These are phyloP conservation scores for Fusarium pseudograminearum DNA, from an alignment of 2,329 filamentous ascomycete genomes.

Conservation along the genomic window DNA sequence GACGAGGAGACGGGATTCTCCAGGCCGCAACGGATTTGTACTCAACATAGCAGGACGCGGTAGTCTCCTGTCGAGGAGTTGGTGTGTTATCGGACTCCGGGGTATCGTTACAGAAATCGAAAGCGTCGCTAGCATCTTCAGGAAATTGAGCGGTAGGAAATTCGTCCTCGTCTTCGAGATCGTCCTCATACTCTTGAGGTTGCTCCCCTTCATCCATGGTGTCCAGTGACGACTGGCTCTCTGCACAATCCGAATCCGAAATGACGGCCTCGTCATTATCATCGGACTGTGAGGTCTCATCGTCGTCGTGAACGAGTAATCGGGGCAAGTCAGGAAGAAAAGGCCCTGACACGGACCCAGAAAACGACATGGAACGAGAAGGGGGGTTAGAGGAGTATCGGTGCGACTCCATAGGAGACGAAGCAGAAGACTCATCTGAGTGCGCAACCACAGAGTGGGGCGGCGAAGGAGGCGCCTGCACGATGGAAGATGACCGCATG, in stretches of 20 bases:
- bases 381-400: slow-evolving; percentile 56
- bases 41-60: slow-evolving; percentile 54
- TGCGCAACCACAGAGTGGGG: slow-evolving; percentile 64
- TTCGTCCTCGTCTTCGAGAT: slow-evolving; percentile 52
- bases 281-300: slow-evolving; percentile 61
- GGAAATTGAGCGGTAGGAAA: slow-evolving; percentile 56
- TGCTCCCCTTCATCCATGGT: slow-evolving; percentile 49
- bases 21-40: slow-evolving; percentile 50
- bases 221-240: slow-evolving; percentile 53
- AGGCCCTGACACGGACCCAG: slow-evolving; percentile 61
- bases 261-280: slow-evolving; percentile 59
- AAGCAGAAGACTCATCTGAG: slow-evolving; percentile 57
- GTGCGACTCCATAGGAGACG: slow-evolving; percentile 52
- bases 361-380: slow-evolving; percentile 65
- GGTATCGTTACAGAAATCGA: slow-evolving; percentile 52
- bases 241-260: slow-evolving; percentile 61
- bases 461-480: slow-evolving; percentile 52
- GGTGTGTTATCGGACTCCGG: slow-evolving; percentile 60
- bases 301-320: slow-evolving; percentile 53
- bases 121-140: slow-evolving; percentile 54
- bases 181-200: slow-evolving; percentile 50
- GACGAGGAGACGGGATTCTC: slow-evolving; percentile 52
- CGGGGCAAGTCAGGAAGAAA: slow-evolving; percentile 51
- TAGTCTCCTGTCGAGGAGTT: slow-evolving; percentile 56
- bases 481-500: slow-evolving; percentile 35